Conservation (phyloP, 768 basidiomycete genomes). For the Dictyophora rubrovolvata region DNA sequence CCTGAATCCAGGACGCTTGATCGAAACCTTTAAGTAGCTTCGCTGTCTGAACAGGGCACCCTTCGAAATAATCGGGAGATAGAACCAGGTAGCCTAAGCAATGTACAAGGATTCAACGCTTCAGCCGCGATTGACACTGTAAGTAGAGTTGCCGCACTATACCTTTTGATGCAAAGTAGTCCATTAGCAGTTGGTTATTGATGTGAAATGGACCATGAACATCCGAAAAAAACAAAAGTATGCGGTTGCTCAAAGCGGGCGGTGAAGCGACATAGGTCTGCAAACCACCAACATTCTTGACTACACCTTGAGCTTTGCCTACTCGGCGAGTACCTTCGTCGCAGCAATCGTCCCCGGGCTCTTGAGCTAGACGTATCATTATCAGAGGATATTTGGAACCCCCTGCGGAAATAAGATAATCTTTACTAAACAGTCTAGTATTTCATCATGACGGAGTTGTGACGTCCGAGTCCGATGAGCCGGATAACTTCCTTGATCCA, state of each 20-base stretch:
- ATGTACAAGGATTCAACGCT: neutral
- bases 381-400: neutral
- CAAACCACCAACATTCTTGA: conserved; percentile 31
- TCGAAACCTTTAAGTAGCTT: conserved; percentile 28
- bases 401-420: neutral
- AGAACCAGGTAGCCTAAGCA: conserved; percentile 44
- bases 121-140: neutral
- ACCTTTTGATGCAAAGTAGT: conserved; percentile 58
- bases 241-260: conserved; percentile 25
- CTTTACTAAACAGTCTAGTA: too few relatives aligned
- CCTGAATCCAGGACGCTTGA: conserved; percentile 32
- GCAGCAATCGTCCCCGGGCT: conserved; percentile 41
- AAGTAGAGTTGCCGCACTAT: conserved; percentile 1
- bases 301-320: conserved; percentile 36
- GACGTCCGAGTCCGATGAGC: too few relatives aligned
- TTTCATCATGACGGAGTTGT: too few relatives aligned
- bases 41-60: conserved; percentile 38
- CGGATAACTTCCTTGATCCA: too few relatives aligned
- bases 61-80: conserved; percentile 55
- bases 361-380: neutral
- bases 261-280: conserved; percentile 48
- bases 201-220: conserved; percentile 48
- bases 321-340: conserved; percentile 35
- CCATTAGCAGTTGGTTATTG: conserved; percentile 50
- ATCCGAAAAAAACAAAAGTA: conserved; percentile 52